Base-by-base conservation (phyloP, 2,329 filamentous ascomycete species). In the Nemania serpens region DNA sequence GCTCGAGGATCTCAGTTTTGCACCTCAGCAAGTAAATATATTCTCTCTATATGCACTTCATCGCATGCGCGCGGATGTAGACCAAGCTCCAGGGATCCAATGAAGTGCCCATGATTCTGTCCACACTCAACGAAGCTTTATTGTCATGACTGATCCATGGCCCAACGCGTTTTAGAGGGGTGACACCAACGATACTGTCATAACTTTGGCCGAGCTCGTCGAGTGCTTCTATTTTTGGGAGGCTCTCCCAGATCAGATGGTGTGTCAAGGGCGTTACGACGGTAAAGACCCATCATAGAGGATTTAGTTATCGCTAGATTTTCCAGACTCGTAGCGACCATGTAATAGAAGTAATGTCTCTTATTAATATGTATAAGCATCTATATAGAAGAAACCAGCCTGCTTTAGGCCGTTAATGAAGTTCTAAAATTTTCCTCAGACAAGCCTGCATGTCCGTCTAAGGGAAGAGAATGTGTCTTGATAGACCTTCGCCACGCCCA, bases 41-140 rank as follows among this genome's bases (percentile, higher is more conserved):
- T 70, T 12, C 76, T 75, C 65, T 87, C 83, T 3, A 71, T 70
- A 55, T 78, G 75, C 3, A 84, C 73, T 5, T 77, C 76, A 17
- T 78, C 74, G 50, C 80, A 75, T 0, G 78, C 69, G 1, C 79
- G 75, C 1, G 76, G 77, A 2, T 74, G 70, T 46, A 79, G 70
- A 58, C 75, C 66, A 15, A 72, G 54, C 11, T 68, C 58, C 43
- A 66, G 61, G 9, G 56, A 59, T n/a, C 53, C 63, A 20, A 59
- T 49, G 4, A 53, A 61, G 36, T 61, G 64, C n/a, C 57, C 61
- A 64, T 11, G 57, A 58, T 17, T 59, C 52, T 20, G 56, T 45
- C 22, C 49, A 59, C 20, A 33, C 37, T 10, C 29, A 22, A 45
- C 22, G 33, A 17, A 11, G n/a, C 15, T 46, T 39, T 41, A 34